Base-by-base conservation (phyloP, 2,329 filamentous ascomycete species). In the Proliferodiscus dingleyae region DNA sequence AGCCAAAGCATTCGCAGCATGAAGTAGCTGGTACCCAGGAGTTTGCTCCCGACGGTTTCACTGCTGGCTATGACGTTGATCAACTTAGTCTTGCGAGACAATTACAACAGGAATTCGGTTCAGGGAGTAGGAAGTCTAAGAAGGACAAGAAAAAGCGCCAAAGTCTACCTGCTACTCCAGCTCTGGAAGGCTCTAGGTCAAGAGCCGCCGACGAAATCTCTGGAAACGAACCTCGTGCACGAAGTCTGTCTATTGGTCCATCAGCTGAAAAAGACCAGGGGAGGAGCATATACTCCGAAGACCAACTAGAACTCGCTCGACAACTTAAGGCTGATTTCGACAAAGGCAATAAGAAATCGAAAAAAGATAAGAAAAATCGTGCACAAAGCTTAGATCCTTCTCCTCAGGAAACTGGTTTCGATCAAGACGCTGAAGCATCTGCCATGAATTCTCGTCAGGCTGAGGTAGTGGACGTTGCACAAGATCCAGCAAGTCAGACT, bases 281-380 rank as follows among this genome's bases (percentile, higher is more conserved):
- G 11, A 51, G 52, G 34, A 49, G 33, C 30, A 9, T 51, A 6
- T 61, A 59, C 33, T 55, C 50, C 21, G 55, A 58, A 46, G 57
- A 59, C 8, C 57, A 61, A 29, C 50, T 61, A 30, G 56, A 58
- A 41, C 47, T 58, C 46, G 55, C 57, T 45, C 54, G 54, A 21
- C 57, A 61, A 39, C 29, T 61, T 2, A 55, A 61, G 45, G 53
- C 46, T 21, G 55, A 58, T 34, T 54, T 59, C 39, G 50, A 46
- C 38, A 48, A 34, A 37, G 54, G 50, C 8, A 49, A 48, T 26
- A 59, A 54, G 41, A 52, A 51, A 7, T 49, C 49, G 22, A 61
- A 63, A 43, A 64, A 61, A 44, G 56, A 61, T 29, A 64, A 64
- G 47, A 64, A 64, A 44, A 59, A 61, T 42, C 51, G 49, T 8